Conservation (phyloP, 2,329 filamentous ascomycete genomes). For the Fusarium burgessii region DNA sequence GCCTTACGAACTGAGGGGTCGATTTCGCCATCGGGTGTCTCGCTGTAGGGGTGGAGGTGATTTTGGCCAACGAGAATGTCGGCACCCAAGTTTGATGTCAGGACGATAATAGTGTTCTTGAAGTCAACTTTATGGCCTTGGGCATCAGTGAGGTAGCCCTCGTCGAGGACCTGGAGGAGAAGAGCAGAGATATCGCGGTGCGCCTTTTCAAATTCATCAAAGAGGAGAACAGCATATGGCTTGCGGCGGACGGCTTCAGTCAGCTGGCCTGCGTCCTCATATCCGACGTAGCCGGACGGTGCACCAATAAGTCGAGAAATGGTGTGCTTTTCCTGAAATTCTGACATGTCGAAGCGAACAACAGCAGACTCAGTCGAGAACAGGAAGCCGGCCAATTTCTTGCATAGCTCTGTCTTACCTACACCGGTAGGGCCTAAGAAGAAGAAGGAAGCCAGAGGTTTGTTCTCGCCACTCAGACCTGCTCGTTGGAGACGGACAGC, state of each 20-base stretch:
- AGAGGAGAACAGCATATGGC: conserved; percentile 92
- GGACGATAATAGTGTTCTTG: conserved; percentile 93
- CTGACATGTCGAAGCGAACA: conserved; percentile 95
- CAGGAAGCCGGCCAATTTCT: conserved; percentile 92
- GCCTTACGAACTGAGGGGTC: conserved; percentile 78
- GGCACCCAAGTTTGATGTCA: conserved; percentile 95
- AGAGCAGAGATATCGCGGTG: conserved; percentile 94
- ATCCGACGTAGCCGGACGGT: conserved; percentile 94
- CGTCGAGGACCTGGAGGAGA: conserved; percentile 92
- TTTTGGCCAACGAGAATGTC: conserved; percentile 87
- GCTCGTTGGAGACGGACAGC: conserved; percentile 95
- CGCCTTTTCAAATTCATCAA: conserved; percentile 98
- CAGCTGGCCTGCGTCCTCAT: conserved; percentile 95
- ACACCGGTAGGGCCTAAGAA: conserved; percentile 97
- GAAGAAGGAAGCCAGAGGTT: conserved; percentile 94
- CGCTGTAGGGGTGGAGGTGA: conserved; percentile 71
- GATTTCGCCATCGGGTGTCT: conserved; percentile 75
- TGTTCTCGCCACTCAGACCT: conserved; percentile 89
- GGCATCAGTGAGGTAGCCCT: conserved; percentile 93
- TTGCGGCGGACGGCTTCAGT: conserved; percentile 96
- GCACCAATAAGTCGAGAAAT: conserved; percentile 92
- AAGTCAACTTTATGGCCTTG: conserved; percentile 98
- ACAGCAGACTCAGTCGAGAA: conserved; percentile 94
- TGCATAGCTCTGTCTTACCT: conserved; percentile 97
- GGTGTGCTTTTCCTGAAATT: conserved; percentile 98